Base-by-base conservation (phyloP, 352 stramenopile genomes). In the Elongisporangium prolatum region DNA sequence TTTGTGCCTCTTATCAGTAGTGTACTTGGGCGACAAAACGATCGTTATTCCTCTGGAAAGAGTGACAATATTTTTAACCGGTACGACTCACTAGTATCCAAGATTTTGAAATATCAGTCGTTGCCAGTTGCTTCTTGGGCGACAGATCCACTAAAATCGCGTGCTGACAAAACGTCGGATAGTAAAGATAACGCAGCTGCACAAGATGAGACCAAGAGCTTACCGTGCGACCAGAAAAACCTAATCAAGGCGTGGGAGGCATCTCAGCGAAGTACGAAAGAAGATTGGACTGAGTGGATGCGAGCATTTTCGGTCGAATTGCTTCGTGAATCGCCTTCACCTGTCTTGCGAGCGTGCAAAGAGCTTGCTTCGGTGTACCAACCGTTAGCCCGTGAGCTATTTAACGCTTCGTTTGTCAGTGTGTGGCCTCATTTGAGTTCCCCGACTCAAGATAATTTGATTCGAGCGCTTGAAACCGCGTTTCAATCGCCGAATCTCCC, bases 231-330 rank as follows among this genome's bases (percentile, higher is more conserved):
- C 51, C 84, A 95, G 60, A 79, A 80, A 47, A 90, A 93, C 53
- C 63, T 96, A 20, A 80, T 90, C 69, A 93, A 93, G 51, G 86
- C 86, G 10, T 96, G 86, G 86, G 86, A 96, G 48, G 75, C 81
- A 44, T 88, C 84, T 10, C 84, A 96, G 50, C 77, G 85, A 50
- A 87, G 79, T 13, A 96, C 84, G 11, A 94, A 94, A 52, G 86
- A 96, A 59, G 98, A 99, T 65, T 99, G 97, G 97, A 96, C 94
- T 57, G 97, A 99, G 68, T 99, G 98, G 98, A 99, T 99, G 75
- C 77, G 97, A 8, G 78, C 91, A 0, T 97, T 99, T 53, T 97
- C 93, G 0, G 89, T 99, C 34, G 91, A 99, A 71, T 76, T 99
- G 25, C 74, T 99, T 6, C 89, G 96, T 40, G 96, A 99, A 69